Base-by-base conservation (phyloP, 306 rosid species). In the Notholithocarpus densiflorus region DNA sequence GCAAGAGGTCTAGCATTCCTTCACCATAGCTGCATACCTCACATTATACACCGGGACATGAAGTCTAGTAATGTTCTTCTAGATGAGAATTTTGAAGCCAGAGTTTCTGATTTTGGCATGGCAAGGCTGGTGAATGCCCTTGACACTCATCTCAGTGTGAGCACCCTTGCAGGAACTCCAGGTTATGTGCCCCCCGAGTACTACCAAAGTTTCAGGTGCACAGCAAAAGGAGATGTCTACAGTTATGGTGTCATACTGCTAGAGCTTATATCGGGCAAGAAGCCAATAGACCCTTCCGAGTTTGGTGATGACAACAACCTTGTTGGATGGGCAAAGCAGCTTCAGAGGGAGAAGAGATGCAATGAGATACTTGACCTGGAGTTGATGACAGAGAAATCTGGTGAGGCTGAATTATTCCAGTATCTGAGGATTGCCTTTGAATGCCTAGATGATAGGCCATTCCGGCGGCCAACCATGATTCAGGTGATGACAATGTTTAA, bases 131-230 rank as follows among this genome's bases (percentile, higher is more conserved):
- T 92, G 5, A 90, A 84, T 73, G 94, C 91, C n/a, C 89, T 88
- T 1, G 97, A 92, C 75, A 88, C 97, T 68, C 97, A 92, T 86
- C 89, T 92, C 40, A 90, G 95, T 20, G 97, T 92, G 17, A 92
- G 93, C 88, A 92, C 95, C 26, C 92, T 92, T 24, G 93, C 89
- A 1, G 97, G 97, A 40, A 92, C 97, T 18, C 97, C 97, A 0
- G 97, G 97, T 31, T 92, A 92, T 29, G 97, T 92, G 6, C 95
- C 97, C 15, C 97, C 97, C 1, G 97, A 92, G 79, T 92, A 92
- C 88, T 92, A 90, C 81, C 97, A 92, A 77, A 90, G 97, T 81
- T 92, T 92, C 43, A 75, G 93, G 80, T 92, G 95, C 90, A 89
- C 97, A 5, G 75, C 95, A 17, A 92, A 90, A 77, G 97, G 97